Base-by-base conservation (phyloP, 2,329 filamentous ascomycete genomes). In the Epichloe gansuensis region DNA sequence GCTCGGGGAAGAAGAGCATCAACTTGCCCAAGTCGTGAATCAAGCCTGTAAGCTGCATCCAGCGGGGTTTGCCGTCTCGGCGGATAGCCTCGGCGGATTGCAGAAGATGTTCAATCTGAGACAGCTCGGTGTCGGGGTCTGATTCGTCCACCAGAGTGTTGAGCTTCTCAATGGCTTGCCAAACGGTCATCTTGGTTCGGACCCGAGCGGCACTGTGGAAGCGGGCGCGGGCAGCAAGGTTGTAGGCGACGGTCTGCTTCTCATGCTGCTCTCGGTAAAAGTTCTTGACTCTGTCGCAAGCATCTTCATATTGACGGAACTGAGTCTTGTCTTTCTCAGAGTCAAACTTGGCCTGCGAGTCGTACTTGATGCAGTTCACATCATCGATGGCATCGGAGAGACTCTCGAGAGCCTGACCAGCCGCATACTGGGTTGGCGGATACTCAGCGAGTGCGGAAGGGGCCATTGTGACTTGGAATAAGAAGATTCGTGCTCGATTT, bases 111-210 rank as follows among this genome's bases (percentile, higher is more conserved):
- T 94, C 85, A 64, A 95, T 94, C 72, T 95, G 89, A 31, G 82
- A 85, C 56, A 95, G 82, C 47, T 80, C 81, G 45, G 89, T 95
- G 71, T 95, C 89, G 1, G 89, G 89, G 71, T 95, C 89, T 21
- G 84, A 89, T 69, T 94, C 87, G 70, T 95, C 89, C 66, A 95
- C 86, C 50, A 95, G 78, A 0, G 85, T 89, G 76, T 95, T 88
- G 63, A 95, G 83, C 70, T 89, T 90, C 77, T 94, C 87, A 71
- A 95, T 93, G 21, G 89, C 89, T 66, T 94, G 76, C 89, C 89
- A 95, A 66, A 95, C 77, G 56, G 83, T 85, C 86, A 95, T 88
- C 67, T 85, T 77, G 15, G 84, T 81, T 51, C 75, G 71, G 41
- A 61, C 63, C 17, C 85, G 80, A 2, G 78, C 78, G 55, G 82